phyloP scores from a whole-genome alignment of 805 yeast species.

The Naumovozyma castellii region DNA sequence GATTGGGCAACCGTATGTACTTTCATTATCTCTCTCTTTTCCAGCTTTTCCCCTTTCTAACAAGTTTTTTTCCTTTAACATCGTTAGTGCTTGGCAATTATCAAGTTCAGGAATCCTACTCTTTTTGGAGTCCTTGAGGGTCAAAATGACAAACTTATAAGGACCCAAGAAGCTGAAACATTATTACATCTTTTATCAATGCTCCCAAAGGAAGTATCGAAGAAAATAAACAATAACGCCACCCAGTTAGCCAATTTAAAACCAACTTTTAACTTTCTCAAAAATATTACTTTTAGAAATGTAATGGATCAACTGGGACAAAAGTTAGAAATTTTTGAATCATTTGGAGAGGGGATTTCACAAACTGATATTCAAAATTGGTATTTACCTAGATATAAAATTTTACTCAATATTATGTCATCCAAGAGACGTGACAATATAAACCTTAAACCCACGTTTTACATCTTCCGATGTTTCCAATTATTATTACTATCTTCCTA shows the following conservation, averaged over 20 bases:
- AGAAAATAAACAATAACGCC: neutral
- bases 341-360: slow-evolving; percentile 11
- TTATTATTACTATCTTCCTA: slow-evolving; percentile 13
- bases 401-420: slow-evolving; percentile 2
- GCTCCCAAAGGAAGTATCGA: neutral
- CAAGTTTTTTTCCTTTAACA: too few relatives aligned
- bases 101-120: slow-evolving; percentile 15
- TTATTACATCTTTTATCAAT: neutral
- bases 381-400: slow-evolving; percentile 13
- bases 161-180: neutral
- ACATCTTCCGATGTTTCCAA: slow-evolving; percentile 15
- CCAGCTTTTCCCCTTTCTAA: neutral
- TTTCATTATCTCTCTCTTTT: neutral
- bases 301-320: slow-evolving; percentile 1
- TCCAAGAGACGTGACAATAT: neutral
- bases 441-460: slow-evolving; percentile 2
- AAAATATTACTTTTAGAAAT: slow-evolving; percentile 1
- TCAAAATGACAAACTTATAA: too few relatives aligned
- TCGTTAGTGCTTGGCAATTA: slow-evolving; percentile 17
- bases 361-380: slow-evolving; percentile 9
- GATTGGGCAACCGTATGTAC: slow-evolving; percentile 1
- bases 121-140: too few relatives aligned
- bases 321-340: slow-evolving; percentile 6
- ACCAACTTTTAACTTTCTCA: neutral
- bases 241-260: neutral